Conservation (phyloP, 805 yeast genomes). For the Wickerhamiella occidentalis region DNA sequence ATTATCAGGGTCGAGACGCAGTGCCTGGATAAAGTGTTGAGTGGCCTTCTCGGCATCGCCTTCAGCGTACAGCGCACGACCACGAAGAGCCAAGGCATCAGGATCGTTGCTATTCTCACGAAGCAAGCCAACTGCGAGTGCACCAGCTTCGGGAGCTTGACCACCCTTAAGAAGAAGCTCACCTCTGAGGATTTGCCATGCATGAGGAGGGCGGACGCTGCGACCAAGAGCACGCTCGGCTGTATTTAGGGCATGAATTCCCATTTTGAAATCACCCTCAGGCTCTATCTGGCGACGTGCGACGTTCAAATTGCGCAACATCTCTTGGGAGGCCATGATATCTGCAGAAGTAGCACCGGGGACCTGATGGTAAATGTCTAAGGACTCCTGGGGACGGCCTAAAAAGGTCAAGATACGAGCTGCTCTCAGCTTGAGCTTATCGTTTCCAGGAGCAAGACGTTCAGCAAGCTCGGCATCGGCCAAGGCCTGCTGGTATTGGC, state of each 20-base stretch:
- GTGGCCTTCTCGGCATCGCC: slow-evolving; percentile 31
- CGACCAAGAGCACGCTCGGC: slow-evolving; percentile 30
- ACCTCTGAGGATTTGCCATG: slow-evolving; percentile 28
- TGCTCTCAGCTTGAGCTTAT: slow-evolving; percentile 28
- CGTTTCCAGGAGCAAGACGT: slow-evolving; percentile 24
- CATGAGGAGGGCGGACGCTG: slow-evolving; percentile 26
- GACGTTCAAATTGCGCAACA: slow-evolving; percentile 28
- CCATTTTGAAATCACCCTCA: slow-evolving; percentile 24
- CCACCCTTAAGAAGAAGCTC: slow-evolving; percentile 23
- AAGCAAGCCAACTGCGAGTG: slow-evolving; percentile 28
- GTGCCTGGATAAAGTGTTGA: slow-evolving; percentile 31
- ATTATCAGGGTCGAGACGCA: slow-evolving; percentile 33
- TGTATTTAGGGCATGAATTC: slow-evolving; percentile 28
- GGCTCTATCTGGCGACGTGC: slow-evolving; percentile 24
- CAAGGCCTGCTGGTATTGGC: slow-evolving; percentile 27
- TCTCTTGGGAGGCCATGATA: slow-evolving; percentile 26
- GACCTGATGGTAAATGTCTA: slow-evolving; percentile 21
- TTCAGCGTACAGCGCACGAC: slow-evolving; percentile 27
- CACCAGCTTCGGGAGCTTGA: slow-evolving; percentile 29
- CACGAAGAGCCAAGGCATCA: slow-evolving; percentile 32
- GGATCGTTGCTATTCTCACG: slow-evolving; percentile 30
- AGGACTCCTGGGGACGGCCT: slow-evolving; percentile 29
- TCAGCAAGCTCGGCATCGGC: slow-evolving; percentile 27
- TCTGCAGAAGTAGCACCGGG: slow-evolving; percentile 20
- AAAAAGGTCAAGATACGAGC: slow-evolving; percentile 28